Evolutionary conservation across 768 basidiomycete species (phyloP).

Genomic region (Suillus sp.): DNA sequence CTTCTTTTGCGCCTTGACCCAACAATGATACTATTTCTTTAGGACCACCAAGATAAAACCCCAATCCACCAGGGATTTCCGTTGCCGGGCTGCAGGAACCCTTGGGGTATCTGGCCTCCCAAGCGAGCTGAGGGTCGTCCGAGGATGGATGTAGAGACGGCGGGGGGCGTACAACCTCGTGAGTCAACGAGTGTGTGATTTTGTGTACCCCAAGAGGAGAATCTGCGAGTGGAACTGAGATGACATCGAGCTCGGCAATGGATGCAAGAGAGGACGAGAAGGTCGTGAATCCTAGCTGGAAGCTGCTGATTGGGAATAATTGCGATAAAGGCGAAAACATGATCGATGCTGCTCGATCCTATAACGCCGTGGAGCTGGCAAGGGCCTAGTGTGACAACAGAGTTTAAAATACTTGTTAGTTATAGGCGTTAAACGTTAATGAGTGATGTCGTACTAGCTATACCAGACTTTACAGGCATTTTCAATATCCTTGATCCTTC

Average conservation of each 20-base stretch:
- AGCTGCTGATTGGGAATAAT: slow-evolving; percentile 15
- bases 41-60: slow-evolving; percentile 68
- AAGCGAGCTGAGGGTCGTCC: slow-evolving; percentile 38
- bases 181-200: slow-evolving; percentile 39
- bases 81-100: slow-evolving; percentile 63
- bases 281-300: slow-evolving; percentile 45
- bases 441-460: background rate
- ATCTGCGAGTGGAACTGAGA: slow-evolving; percentile 42
- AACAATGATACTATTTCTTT: slow-evolving; percentile 40
- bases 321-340: background rate
- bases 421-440: too few species aligned
- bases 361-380: background rate
- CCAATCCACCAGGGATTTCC: slow-evolving; percentile 60
- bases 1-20: slow-evolving; percentile 49
- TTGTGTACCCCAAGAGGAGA: slow-evolving; percentile 52
- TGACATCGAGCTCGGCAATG: slow-evolving; percentile 20
- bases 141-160: slow-evolving; percentile 4
- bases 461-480: too few species aligned
- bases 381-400: background rate
- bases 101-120: slow-evolving; percentile 63
- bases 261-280: slow-evolving; percentile 16
- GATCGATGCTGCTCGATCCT: background rate
- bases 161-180: slow-evolving; percentile 33
- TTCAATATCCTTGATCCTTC: too few species aligned
- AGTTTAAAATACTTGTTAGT: background rate